phyloP scores from a whole-genome alignment of 2,329 filamentous ascomycete genomes.

The Simplicillium sp. region DNA sequence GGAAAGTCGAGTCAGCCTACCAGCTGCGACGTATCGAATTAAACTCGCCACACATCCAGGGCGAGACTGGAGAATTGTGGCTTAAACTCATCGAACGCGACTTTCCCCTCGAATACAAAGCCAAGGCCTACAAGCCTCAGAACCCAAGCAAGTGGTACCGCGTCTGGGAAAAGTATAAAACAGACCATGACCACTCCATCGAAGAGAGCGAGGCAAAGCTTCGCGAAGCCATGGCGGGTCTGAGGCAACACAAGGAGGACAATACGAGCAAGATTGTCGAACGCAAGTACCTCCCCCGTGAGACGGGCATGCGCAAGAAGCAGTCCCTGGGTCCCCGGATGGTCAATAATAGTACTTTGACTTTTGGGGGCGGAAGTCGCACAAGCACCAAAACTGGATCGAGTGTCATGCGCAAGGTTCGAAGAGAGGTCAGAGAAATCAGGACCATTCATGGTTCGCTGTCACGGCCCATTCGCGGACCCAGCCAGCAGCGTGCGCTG shows the following conservation, averaged over 20 bases:
- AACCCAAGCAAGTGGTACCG: conserved; percentile 67
- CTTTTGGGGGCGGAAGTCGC: conserved; percentile 37
- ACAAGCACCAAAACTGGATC: conserved; percentile 42
- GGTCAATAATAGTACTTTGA: conserved; percentile 21
- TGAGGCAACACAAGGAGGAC: conserved; percentile 47
- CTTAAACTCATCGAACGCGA: conserved; percentile 67
- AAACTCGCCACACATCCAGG: conserved; percentile 66
- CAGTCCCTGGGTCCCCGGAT: conserved; percentile 15
- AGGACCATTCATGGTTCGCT: conserved; percentile 36
- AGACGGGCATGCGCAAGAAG: conserved; percentile 19
- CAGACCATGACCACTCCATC: conserved; percentile 46
- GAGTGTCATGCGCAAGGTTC: conserved; percentile 46
- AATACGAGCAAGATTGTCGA: conserved; percentile 50
- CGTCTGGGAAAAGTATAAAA: conserved; percentile 62
- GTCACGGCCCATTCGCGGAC: conserved; percentile 18
- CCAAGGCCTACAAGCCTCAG: conserved; percentile 54
- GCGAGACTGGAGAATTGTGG: conserved; percentile 67
- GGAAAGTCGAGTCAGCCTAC: conserved; percentile 59
- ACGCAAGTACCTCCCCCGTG: conserved; percentile 32
- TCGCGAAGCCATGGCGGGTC: conserved; percentile 44
- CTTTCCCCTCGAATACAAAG: conserved; percentile 55
- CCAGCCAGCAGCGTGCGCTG: conserved; percentile 27
- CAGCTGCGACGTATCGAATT: conserved; percentile 69
- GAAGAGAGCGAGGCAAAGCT: conserved; percentile 51
- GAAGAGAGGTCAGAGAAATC: conserved; percentile 46